phyloP scores from a whole-genome alignment of 352 stramenopile genomes.

The Phytopythium montanum region DNA sequence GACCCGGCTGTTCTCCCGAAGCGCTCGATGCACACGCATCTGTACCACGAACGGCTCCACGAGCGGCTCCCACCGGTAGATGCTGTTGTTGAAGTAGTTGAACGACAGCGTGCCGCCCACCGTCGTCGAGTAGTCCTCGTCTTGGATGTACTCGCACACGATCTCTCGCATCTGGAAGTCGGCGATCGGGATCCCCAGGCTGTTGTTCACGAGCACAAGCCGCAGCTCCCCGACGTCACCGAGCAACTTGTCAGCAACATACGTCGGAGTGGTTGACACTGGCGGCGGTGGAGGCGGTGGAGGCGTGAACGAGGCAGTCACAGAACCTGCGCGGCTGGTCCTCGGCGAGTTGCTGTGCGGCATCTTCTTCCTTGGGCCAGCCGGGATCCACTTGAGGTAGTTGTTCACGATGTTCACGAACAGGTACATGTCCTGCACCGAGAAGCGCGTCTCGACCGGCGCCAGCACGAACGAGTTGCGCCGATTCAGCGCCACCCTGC shows the following conservation, averaged over 20 bases:
- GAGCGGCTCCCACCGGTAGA: constrained; percentile 87
- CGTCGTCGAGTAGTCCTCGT: constrained; percentile 80
- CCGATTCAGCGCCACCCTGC: constrained; percentile 36
- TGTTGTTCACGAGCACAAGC: constrained; percentile 88
- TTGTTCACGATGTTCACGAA: constrained; percentile 87
- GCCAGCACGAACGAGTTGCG: constrained; percentile 79
- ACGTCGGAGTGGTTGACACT: constrained; percentile 16
- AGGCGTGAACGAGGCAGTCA: constrained; percentile 1
- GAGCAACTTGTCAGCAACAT: constrained; percentile 73
- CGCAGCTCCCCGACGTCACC: constrained; percentile 82
- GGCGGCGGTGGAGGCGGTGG: neutral
- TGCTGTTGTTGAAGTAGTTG: constrained; percentile 92
- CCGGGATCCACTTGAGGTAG: constrained; percentile 58
- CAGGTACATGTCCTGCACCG: constrained; percentile 79
- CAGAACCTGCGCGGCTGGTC: constrained; percentile 5
- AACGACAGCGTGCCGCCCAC: constrained; percentile 74
- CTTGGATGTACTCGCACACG: constrained; percentile 85
- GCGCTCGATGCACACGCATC: constrained; percentile 59
- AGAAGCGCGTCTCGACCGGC: constrained; percentile 83
- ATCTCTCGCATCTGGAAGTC: constrained; percentile 87
- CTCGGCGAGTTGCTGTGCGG: constrained; percentile 5
- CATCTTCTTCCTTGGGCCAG: neutral
- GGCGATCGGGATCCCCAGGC: constrained; percentile 79
- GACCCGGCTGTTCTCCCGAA: constrained; percentile 69
- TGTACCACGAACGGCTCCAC: constrained; percentile 82